phyloP scores from a whole-genome alignment of 106 monocot species.

The Triglochin maritima region DNA sequence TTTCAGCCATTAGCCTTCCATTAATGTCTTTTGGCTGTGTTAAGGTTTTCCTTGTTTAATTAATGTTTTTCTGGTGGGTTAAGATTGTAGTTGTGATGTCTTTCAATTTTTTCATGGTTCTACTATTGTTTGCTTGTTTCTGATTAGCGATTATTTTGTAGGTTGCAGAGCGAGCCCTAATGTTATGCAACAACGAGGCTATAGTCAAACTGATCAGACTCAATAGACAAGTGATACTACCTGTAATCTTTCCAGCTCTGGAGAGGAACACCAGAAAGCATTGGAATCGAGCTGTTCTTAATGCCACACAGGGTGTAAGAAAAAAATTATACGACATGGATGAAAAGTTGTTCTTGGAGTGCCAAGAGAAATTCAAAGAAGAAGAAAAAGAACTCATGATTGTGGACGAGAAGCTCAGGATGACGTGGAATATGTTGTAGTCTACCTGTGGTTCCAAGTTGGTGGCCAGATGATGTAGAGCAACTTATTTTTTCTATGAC shows the following conservation, averaged over 20 bases:
- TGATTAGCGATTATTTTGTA: constrained; percentile 13
- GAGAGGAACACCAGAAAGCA: constrained; percentile 51
- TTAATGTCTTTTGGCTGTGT: too few species aligned
- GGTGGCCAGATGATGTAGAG: neutral
- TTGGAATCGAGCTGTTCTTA: constrained; percentile 78
- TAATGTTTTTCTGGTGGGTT: neutral
- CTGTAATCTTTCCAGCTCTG: constrained; percentile 51
- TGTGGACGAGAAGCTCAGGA: constrained; percentile 33
- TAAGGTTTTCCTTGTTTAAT: too few species aligned
- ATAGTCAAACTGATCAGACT: constrained; percentile 54
- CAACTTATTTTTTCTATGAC: too few species aligned
- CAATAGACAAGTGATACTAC: constrained; percentile 50
- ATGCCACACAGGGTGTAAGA: constrained; percentile 54
- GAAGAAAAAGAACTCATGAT: constrained; percentile 34
- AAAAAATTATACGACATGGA: constrained; percentile 86
- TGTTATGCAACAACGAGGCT: constrained; percentile 80
- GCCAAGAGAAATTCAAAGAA: constrained; percentile 46
- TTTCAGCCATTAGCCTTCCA: too few species aligned
- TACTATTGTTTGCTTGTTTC: neutral
- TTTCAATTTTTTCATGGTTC: neutral
- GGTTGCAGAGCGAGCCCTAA: constrained; percentile 81
- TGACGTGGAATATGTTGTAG: constrained; percentile 61
- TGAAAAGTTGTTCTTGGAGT: constrained; percentile 48
- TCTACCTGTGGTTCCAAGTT: constrained; percentile 17
- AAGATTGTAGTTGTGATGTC: neutral